phyloP scores from a whole-genome alignment of 73 alveolate genomes.

The Blepharisma stoltei region DNA sequence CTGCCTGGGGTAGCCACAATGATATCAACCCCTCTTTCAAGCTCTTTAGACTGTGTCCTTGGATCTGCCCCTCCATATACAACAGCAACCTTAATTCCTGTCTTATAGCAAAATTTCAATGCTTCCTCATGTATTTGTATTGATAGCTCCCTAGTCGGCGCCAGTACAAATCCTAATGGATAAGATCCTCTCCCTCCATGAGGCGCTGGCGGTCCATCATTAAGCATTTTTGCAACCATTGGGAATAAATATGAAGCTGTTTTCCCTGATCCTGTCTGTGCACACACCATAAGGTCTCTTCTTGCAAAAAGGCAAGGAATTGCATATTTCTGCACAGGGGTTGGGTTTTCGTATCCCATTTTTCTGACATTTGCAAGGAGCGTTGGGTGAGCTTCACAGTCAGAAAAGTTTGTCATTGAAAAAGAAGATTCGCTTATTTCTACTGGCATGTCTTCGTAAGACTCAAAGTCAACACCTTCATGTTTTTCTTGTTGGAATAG shows the following conservation, averaged over 20 bases:
- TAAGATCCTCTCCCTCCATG: constrained; percentile 33
- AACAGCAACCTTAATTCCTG: constrained; percentile 74
- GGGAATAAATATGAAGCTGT: constrained; percentile 88
- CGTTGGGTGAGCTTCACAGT: constrained; percentile 18
- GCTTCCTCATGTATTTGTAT: constrained; percentile 70
- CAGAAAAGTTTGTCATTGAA: constrained; percentile 1
- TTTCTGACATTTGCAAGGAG: constrained; percentile 7
- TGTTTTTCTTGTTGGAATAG: constrained; percentile 3
- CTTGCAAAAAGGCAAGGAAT: constrained; percentile 51
- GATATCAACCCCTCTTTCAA: constrained; percentile 69
- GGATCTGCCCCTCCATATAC: constrained; percentile 87
- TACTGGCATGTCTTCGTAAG: constrained; percentile 7
- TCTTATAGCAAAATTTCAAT: constrained; percentile 60
- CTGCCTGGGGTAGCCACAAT: constrained; percentile 89
- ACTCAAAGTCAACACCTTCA: constrained; percentile 5
- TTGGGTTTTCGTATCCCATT: constrained; percentile 44
- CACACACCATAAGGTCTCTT: constrained; percentile 77
- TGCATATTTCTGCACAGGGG: constrained; percentile 50
- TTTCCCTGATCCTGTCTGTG: constrained; percentile 95
- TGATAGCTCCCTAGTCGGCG: constrained; percentile 90
- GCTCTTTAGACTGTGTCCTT: constrained; percentile 53
- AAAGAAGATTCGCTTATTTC: background rate
- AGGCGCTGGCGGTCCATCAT: constrained; percentile 22
- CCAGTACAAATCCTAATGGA: constrained; percentile 76
- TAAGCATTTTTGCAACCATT: constrained; percentile 63